Percentiles rank a stretch among this genome's conserved stretches.
Evolutionary conservation across 1,139 yeast species (phyloP).

Genomic region (Yarrowia galli): DNA sequence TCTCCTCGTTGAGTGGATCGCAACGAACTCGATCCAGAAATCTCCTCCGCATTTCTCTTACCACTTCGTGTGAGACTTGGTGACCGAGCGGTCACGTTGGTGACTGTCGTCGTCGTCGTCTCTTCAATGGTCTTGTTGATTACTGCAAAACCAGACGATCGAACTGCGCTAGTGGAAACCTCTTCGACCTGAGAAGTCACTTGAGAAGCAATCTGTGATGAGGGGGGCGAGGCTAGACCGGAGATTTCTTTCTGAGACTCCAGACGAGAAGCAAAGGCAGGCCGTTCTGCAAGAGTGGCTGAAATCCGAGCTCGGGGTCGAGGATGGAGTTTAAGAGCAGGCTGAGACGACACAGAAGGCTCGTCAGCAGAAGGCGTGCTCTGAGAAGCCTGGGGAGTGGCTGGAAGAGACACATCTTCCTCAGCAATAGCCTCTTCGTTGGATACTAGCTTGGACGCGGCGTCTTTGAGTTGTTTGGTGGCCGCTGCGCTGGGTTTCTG

Average conservation of each 20-base stretch:
- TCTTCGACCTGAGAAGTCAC: background rate
- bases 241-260: background rate
- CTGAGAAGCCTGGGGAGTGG: constrained; percentile 24
- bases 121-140: background rate
- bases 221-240: constrained; percentile 2
- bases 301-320: background rate
- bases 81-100: background rate
- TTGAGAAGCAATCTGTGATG: constrained; percentile 7
- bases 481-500: constrained; percentile 29
- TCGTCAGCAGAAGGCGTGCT: background rate
- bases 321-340: constrained; percentile 12
- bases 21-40: constrained; percentile 19
- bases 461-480: constrained; percentile 35
- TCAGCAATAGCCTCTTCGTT: constrained; percentile 28
- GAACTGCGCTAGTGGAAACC: background rate
- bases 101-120: background rate
- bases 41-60: constrained; percentile 20
- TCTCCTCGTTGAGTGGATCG: constrained; percentile 17
- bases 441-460: constrained; percentile 37
- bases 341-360: background rate
- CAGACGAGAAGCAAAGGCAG: constrained; percentile 5
- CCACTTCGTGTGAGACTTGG: background rate
- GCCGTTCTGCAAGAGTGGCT: constrained; percentile 8
- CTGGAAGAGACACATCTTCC: constrained; percentile 9
- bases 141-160: constrained; percentile 25